Conservation (phyloP, 306 rosid genomes). For the Fragaria vesca region DNA sequence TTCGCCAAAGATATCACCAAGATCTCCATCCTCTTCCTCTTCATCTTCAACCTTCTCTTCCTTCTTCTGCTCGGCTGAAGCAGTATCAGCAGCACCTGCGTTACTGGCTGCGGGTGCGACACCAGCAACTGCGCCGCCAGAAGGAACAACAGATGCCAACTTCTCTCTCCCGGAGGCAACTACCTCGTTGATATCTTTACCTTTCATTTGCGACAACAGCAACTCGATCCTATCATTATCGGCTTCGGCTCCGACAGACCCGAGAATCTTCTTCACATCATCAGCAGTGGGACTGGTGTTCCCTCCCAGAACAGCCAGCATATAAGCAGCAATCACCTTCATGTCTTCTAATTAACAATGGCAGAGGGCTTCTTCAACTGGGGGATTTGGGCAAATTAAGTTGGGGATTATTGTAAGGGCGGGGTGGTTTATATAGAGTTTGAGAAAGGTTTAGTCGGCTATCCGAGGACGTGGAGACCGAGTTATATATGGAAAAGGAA, state of each 20-base stretch:
- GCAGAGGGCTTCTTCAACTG: not conserved
- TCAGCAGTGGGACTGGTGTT: conserved; percentile 38
- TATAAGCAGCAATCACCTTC: conserved; percentile 61
- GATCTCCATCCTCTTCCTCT: not conserved
- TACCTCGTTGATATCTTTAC: conserved; percentile 51
- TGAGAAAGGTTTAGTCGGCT: no score
- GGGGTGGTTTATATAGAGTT: not conserved
- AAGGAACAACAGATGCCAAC: conserved; percentile 52
- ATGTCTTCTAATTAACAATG: conserved; percentile 15
- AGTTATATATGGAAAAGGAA: not conserved
- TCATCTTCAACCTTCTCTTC: conserved; percentile 69
- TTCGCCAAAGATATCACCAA: not conserved
- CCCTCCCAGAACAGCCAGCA: conserved; percentile 63
- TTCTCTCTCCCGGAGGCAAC: conserved; percentile 63
- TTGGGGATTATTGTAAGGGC: not conserved
- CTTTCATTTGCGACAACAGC: conserved; percentile 48
- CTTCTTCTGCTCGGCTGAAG: conserved; percentile 57
- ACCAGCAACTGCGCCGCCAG: conserved; percentile 49
- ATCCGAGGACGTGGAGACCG: not conserved
- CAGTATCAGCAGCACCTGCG: conserved; percentile 34
- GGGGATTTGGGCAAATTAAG: no score
- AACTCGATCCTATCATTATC: conserved; percentile 39
- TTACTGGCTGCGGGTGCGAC: conserved; percentile 29
- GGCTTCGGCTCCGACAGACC: conserved; percentile 57
- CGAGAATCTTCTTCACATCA: conserved; percentile 45